Evolutionary conservation across 331 rosid species (phyloP).

Genomic region (Pyracantha coccinea): DNA sequence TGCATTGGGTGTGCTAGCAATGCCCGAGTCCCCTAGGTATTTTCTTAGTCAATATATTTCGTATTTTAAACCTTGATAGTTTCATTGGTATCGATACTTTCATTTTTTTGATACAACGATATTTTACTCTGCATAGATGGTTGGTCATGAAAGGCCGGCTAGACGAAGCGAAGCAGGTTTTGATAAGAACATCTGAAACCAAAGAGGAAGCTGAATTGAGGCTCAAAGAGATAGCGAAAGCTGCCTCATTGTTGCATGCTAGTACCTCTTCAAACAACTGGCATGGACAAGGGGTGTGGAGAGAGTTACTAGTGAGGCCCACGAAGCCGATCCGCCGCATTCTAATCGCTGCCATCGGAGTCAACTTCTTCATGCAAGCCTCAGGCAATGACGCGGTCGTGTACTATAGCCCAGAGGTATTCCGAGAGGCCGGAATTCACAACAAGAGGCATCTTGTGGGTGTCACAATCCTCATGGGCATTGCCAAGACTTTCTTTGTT

Average conservation of each 20-base stretch:
- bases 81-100: not conserved
- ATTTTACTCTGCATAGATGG: conserved; percentile 43
- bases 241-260: conserved; percentile 15
- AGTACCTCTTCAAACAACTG: conserved; percentile 3
- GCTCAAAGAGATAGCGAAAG: conserved; percentile 51
- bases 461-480: conserved; percentile 63
- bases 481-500: conserved; percentile 47
- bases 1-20: conserved; percentile 46
- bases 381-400: conserved; percentile 82
- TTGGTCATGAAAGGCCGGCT: conserved; percentile 48
- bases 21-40: conserved; percentile 85
- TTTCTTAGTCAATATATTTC: no score
- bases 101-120: not conserved
- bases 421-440: conserved; percentile 48
- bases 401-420: conserved; percentile 71
- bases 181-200: conserved; percentile 42
- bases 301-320: conserved; percentile 43
- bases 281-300: conserved; percentile 53
- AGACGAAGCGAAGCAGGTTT: conserved; percentile 45
- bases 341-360: conserved; percentile 56
- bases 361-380: conserved; percentile 88
- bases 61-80: not conserved
- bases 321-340: conserved; percentile 43
- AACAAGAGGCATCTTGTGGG: conserved; percentile 48
- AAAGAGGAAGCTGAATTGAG: conserved; percentile 62